Base-by-base conservation (phyloP, 1,139 yeast genomes). In the Ogataea hybrid region DNA sequence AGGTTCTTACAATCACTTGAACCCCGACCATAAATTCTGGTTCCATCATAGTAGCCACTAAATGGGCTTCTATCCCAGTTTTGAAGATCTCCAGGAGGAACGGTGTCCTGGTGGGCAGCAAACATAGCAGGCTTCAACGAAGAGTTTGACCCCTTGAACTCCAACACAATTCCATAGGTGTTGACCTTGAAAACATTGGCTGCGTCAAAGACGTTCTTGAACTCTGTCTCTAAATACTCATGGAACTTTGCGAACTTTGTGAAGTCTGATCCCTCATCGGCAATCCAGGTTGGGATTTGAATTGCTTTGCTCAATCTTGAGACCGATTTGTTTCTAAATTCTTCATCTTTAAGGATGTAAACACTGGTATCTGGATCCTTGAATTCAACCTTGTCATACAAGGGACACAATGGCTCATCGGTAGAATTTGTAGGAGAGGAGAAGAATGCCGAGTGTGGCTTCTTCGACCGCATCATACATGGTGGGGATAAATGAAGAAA, bases 81-180 rank as follows among this genome's bases (percentile, higher is more conserved):
- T 11, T 87, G 75, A 15, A 67, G 78, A 23, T 65, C 61, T 16
- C 48, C 52, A 4, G 83, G 81, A 0, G 95, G 95, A 9, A 85
- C 95, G 6, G 81, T 85, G 57, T 85, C 95, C 59, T 81, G 87
- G 61, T 86, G 96, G 4, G 90, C 88, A 62, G 81, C 73, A 34
- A 84, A 67, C 61, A 85, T 57, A 10, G 81, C 51, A 3, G 95
- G 95, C 59, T 81, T 79, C 53, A 81, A 66, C 6, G 42, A 15
- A 9, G 62, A 38, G 47, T 79, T 65, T 0, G 75, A n/a, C 94
- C 94, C n/a, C 51, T 27, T 27, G 31, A 51, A 43, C 32, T 53
- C 54, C 35, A 51, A 36, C 10, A 55, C 51, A 21, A 55, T 44
- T 44, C 76, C 77, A 47, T 68, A 67, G 28, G 72, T 68, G 49